Conservation (phyloP, 1,139 yeast genomes). For the Scheffersomyces insectosa region DNA sequence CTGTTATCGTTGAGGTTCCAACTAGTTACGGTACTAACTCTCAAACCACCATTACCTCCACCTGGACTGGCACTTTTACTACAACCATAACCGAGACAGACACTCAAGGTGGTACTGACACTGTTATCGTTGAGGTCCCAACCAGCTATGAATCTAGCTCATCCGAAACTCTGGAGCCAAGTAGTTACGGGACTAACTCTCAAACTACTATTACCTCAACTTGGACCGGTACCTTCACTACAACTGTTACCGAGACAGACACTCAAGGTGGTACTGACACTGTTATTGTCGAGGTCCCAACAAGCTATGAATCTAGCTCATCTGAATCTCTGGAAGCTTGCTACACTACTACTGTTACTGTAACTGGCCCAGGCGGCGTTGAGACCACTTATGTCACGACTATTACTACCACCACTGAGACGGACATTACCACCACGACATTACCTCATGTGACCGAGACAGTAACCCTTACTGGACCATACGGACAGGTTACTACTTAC, state of each 20-base stretch:
- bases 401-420: slow-evolving; percentile 1
- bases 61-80: slow-evolving; percentile 4
- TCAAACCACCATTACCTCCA: slow-evolving; percentile 9
- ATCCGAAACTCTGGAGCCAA: too few relatives aligned
- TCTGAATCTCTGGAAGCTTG: slow-evolving; percentile 2
- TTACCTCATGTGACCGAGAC: too few relatives aligned
- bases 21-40: slow-evolving; percentile 11
- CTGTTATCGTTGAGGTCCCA: slow-evolving; percentile 14
- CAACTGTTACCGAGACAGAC: neutral
- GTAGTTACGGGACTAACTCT: slow-evolving; percentile 10
- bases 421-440: neutral
- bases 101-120: slow-evolving; percentile 5
- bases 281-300: slow-evolving; percentile 13
- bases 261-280: slow-evolving; percentile 13
- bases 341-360: slow-evolving; percentile 1
- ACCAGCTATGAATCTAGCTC: slow-evolving; percentile 16
- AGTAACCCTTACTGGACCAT: too few relatives aligned
- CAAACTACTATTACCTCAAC: slow-evolving; percentile 1
- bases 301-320: slow-evolving; percentile 3
- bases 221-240: slow-evolving; percentile 6
- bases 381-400: neutral
- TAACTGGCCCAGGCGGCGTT: neutral
- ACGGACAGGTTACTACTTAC: too few relatives aligned
- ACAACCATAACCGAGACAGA: slow-evolving; percentile 8
- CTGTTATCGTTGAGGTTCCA: slow-evolving; percentile 14